These are phyloP conservation scores for Mikania micrantha DNA, from an alignment of 129 eudicot species.

Conservation along the genomic window DNA sequence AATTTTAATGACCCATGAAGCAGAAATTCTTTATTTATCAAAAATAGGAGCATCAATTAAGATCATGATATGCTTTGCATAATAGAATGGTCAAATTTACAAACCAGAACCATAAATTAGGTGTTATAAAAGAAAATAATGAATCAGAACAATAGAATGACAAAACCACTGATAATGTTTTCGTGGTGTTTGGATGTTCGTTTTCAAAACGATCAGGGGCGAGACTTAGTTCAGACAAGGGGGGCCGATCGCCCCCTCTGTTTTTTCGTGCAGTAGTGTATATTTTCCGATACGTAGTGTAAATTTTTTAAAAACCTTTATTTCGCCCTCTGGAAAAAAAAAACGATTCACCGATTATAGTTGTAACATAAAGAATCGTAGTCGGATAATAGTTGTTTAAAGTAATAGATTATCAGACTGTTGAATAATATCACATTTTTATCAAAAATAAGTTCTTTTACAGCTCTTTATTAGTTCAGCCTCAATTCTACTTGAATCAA, in stretches of 20 bases:
- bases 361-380: not conserved
- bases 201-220: slow-evolving; percentile 3
- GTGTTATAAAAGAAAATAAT: slow-evolving; percentile 27
- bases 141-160: not conserved
- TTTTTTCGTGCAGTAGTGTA: too few relatives aligned
- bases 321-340: too few relatives aligned
- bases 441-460: not conserved
- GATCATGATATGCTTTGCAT: not conserved
- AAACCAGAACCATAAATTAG: not conserved
- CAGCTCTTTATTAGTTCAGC: not conserved
- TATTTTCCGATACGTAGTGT: too few relatives aligned
- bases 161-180: not conserved
- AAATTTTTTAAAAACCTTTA: too few relatives aligned
- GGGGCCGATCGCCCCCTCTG: too few relatives aligned
- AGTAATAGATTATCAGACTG: not conserved
- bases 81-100: not conserved
- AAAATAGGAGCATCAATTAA: not conserved
- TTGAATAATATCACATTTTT: not conserved
- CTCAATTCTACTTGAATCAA: not conserved
- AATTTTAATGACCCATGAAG: not conserved
- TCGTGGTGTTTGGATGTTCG: not conserved
- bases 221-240: too few relatives aligned
- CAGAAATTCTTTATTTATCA: not conserved
- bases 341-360: slow-evolving; percentile 2
- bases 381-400: not conserved